Evolutionary conservation across 148 eudicot genomes (phyloP).

Genomic region (Tetragonia tetragonoides): DNA sequence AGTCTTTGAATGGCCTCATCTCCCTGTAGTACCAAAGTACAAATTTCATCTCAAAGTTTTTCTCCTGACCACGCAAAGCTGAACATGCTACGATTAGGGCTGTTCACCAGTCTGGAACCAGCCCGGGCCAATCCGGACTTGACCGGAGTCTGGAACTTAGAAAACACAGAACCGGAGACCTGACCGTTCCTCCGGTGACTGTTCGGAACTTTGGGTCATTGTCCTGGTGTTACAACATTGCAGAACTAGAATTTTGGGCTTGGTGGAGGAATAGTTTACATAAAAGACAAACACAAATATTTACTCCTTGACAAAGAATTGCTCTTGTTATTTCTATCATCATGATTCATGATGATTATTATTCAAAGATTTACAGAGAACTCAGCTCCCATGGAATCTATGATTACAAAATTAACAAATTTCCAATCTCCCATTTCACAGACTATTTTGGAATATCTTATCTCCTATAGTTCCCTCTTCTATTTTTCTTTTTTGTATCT

Average conservation of each 20-base stretch:
- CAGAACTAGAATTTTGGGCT: background rate
- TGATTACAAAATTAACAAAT: slow-evolving; percentile 33
- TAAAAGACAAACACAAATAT: background rate
- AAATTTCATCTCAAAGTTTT: no score
- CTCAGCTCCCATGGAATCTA: slow-evolving; percentile 22
- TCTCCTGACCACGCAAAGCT: no score
- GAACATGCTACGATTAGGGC: no score
- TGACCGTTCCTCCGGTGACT: no score
- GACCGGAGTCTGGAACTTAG: no score
- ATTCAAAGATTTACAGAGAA: slow-evolving; percentile 42
- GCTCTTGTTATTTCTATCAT: slow-evolving; percentile 27
- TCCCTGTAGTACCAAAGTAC: no score
- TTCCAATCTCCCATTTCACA: slow-evolving; percentile 26
- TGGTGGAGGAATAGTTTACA: background rate
- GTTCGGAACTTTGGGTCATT: no score
- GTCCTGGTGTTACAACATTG: no score
- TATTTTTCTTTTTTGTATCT: slow-evolving; percentile 29
- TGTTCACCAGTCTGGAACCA: no score
- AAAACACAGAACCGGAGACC: background rate
- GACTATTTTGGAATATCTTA: slow-evolving; percentile 8
- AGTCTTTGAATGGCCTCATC: no score
- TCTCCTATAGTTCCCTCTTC: slow-evolving; percentile 16
- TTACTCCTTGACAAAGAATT: slow-evolving; percentile 18
- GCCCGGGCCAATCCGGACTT: no score
- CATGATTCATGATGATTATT: slow-evolving; percentile 14